Base-by-base conservation (phyloP, 2,329 filamentous ascomycete species). In the Chrysosphaeria jannelii region DNA sequence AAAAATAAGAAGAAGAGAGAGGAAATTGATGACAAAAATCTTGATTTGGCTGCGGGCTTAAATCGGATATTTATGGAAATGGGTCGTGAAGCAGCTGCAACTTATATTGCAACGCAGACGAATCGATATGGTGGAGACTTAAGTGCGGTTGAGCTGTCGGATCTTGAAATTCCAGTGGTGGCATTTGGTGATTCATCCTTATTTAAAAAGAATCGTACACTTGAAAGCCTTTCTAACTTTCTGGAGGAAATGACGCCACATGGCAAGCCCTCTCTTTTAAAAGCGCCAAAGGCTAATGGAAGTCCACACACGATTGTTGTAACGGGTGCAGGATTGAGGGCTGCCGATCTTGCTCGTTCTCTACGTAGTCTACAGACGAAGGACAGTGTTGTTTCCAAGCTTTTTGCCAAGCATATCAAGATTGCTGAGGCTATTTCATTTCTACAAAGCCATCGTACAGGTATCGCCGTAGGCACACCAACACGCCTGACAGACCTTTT, bases 391-490 rank as follows among this genome's bases (percentile, higher is more conserved):
- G 66, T 97, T 2, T 71, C 74, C 3, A 97, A 97, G 43, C 51
- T 97, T 39, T 97, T 97, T 43, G 81, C 85, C 15, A 97, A 97
- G 44, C 85, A 97, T 42, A 89, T 97, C 50, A 97, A 97, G 46
- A 46, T 97, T 8, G 61, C 74, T 25, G 81, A 93, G 35, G 72
- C 79, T 16, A 62, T 79, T 24, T 54, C 68, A 28, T 72, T 71
- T 38, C 60, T 89, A 20, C 56, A 70, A 36, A 53, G 46, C 25
- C 51, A 46, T 33, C 66, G 67, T 29, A 74, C 78, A 8, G 75
- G 76, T 14, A 72, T 93, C 31, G 79, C 71, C 3, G 75, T 91
- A 9, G 85, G 85, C 4, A 97, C 85, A 5, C 81, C 85, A 5
- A 60, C 71, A 23, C 57, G 85, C 22, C 46, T 97, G 19, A 64